Percentiles rank a stretch among this genome's conserved stretches.
These are phyloP conservation scores for Trametes cingulata DNA, from an alignment of 768 basidiomycete genomes.

Conservation along the genomic window DNA sequence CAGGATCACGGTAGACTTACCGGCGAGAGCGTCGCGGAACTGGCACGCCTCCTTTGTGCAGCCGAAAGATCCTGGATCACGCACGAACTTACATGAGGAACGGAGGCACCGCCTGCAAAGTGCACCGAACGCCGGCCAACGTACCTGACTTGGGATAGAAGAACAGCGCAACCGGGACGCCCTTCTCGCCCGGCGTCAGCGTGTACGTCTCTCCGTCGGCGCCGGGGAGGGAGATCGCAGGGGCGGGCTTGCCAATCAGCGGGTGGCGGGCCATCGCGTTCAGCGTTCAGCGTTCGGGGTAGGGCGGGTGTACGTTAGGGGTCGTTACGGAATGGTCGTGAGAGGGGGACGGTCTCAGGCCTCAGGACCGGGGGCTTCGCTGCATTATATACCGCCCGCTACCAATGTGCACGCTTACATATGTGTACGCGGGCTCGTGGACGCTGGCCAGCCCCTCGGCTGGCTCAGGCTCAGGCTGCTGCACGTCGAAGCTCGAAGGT, in stretches of 20 bases:
- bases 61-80: conserved; percentile 58
- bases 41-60: conserved; percentile 83
- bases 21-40: conserved; percentile 76
- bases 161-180: conserved; percentile 68
- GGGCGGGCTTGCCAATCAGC: conserved; percentile 66
- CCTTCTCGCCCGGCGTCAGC: conserved; percentile 57
- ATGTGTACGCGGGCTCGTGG: not conserved
- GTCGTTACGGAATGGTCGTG: conserved; percentile 3
- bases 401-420: not conserved
- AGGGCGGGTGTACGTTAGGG: not conserved
- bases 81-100: conserved; percentile 14
- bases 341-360: conserved; percentile 10
- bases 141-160: conserved; percentile 76
- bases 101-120: not conserved
- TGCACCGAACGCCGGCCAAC: not conserved
- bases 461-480: no score
- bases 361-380: not conserved
- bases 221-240: conserved; percentile 63
- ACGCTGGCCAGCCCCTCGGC: not conserved
- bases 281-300: not conserved
- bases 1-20: conserved; percentile 39
- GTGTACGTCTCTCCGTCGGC: conserved; percentile 61
- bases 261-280: conserved; percentile 35
- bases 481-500: no score
- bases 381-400: conserved; percentile 7